phyloP scores from a whole-genome alignment of 352 stramenopile genomes.

The Globisporangium spiculum region DNA sequence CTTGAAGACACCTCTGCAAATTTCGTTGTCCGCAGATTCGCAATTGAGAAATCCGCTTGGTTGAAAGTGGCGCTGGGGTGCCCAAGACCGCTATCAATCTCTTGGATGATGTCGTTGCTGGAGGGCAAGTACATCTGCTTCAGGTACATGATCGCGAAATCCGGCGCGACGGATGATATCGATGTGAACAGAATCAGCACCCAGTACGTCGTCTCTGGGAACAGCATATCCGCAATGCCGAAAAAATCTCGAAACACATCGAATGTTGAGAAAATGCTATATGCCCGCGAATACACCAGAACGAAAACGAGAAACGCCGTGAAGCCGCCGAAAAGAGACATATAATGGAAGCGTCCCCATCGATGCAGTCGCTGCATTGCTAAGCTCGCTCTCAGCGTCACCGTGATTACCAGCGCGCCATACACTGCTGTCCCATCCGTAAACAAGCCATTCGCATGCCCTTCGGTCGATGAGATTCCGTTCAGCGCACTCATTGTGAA shows the following conservation, averaged over 20 bases:
- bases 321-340: slow-evolving; percentile 64
- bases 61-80: slow-evolving; percentile 19
- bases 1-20: slow-evolving; percentile 24
- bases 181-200: slow-evolving; percentile 60
- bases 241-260: slow-evolving; percentile 78
- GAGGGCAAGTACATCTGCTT: slow-evolving; percentile 83
- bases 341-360: slow-evolving; percentile 75
- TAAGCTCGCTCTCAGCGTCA: slow-evolving; percentile 69
- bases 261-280: slow-evolving; percentile 55
- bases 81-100: slow-evolving; percentile 74
- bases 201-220: slow-evolving; percentile 57
- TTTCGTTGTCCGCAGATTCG: slow-evolving; percentile 15
- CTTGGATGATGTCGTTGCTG: slow-evolving; percentile 81
- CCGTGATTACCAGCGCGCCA: slow-evolving; percentile 70
- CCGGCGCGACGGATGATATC: slow-evolving; percentile 54
- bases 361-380: slow-evolving; percentile 76
- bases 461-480: slow-evolving; percentile 35
- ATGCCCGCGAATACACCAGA: slow-evolving; percentile 58
- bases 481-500: slow-evolving; percentile 47
- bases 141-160: slow-evolving; percentile 71
- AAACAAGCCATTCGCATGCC: slow-evolving; percentile 64
- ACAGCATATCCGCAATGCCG: slow-evolving; percentile 58
- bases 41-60: slow-evolving; percentile 20
- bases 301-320: slow-evolving; percentile 72
- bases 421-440: slow-evolving; percentile 75